These are phyloP conservation scores for Aspergillus neoniger DNA, from an alignment of 2,329 filamentous ascomycete genomes.

Conservation along the genomic window DNA sequence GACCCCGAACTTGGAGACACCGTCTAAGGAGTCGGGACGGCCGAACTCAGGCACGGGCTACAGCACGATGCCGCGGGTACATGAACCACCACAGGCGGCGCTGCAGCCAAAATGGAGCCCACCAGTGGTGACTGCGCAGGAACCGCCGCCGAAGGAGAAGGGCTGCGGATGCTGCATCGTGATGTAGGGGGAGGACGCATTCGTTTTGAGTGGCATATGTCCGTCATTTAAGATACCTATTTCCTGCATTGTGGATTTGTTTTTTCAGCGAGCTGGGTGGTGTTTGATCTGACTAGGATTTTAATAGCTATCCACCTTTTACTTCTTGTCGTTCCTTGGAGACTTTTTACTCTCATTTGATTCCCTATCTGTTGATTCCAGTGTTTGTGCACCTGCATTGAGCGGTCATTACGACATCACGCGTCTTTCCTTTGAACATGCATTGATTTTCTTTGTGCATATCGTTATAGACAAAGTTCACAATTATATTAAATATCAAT, in stretches of 20 bases:
- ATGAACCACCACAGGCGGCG: constrained; percentile 39
- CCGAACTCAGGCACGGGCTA: constrained; percentile 51
- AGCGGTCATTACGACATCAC: constrained; percentile 12
- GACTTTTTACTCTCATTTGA: background rate
- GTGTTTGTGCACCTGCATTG: background rate
- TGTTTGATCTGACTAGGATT: constrained; percentile 11
- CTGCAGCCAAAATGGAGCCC: constrained; percentile 44
- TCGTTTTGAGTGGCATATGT: background rate
- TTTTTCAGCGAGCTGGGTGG: constrained; percentile 21
- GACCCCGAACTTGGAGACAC: constrained; percentile 20
- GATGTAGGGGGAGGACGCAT: constrained; percentile 57
- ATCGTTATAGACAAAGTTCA: background rate
- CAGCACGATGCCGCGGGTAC: constrained; percentile 52
- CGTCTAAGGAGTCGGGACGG: constrained; percentile 35
- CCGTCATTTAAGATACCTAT: constrained; percentile 12
- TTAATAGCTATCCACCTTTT: constrained; percentile 5
- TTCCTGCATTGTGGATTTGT: constrained; percentile 12
- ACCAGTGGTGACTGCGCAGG: constrained; percentile 54
- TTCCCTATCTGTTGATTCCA: background rate
- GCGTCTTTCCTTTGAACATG: background rate
- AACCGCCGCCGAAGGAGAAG: constrained; percentile 52
- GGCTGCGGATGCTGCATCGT: constrained; percentile 72
- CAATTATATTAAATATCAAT: background rate
- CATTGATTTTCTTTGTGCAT: constrained; percentile 2
- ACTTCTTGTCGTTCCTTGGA: constrained; percentile 8